Conservation (phyloP, 345 rosid genomes). For the Eucalyptus sideroxylon region DNA sequence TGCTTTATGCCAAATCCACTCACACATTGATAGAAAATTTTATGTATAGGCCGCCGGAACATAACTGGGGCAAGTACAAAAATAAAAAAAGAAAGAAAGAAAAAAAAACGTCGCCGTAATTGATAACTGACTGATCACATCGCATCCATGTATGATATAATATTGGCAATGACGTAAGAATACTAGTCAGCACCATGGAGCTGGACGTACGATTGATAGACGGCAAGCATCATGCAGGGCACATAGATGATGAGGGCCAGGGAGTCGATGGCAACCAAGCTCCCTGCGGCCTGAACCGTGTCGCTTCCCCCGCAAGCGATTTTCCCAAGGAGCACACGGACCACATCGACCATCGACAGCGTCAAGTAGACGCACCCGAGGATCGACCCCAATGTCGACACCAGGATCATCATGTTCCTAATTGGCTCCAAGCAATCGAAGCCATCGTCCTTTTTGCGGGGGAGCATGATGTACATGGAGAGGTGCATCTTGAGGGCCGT, state of each 20-base stretch:
- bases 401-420: background rate
- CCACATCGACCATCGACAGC: conserved; percentile 11
- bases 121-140: background rate
- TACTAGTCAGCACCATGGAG: too few relatives aligned
- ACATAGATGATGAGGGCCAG: conserved; percentile 4
- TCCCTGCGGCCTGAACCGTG: background rate
- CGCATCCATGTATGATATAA: background rate
- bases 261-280: conserved; percentile 1
- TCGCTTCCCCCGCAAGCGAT: background rate
- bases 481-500: background rate
- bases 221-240: background rate
- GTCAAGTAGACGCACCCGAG: conserved; percentile 4
- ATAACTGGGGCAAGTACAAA: background rate
- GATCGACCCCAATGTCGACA: conserved; percentile 1
- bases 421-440: too few relatives aligned
- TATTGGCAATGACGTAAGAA: background rate
- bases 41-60: background rate
- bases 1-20: background rate
- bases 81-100: background rate
- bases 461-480: background rate
- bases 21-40: background rate
- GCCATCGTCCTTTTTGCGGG: background rate
- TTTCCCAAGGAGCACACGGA: conserved; percentile 15
- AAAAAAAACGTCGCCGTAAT: fast-evolving
- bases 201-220: background rate